A percentile compares a stretch with the other conserved stretches of the same genome.
These are phyloP conservation scores for Tarenaya hassleriana DNA, from an alignment of 345 rosid genomes.

Conservation along the genomic window DNA sequence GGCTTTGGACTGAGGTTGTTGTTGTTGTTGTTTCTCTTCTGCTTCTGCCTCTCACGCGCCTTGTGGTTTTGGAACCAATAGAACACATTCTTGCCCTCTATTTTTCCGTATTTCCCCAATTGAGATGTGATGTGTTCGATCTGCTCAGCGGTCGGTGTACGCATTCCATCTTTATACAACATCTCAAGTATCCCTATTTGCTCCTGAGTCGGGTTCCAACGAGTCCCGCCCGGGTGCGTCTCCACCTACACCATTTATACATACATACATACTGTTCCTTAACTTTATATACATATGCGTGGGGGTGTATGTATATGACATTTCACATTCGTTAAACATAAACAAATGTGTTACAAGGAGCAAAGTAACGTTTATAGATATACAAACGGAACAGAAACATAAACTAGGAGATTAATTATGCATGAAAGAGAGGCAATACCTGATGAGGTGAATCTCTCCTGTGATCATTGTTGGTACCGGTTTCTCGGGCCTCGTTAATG, in stretches of 20 bases:
- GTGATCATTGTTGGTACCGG: constrained; percentile 33
- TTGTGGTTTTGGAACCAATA: constrained; percentile 99
- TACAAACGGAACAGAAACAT: too few species aligned
- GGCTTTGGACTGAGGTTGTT: constrained; percentile 39
- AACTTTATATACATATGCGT: background rate
- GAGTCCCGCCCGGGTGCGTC: constrained; percentile 87
- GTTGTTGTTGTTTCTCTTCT: constrained; percentile 69
- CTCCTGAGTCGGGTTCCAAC: constrained; percentile 99
- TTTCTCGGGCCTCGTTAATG: constrained; percentile 65
- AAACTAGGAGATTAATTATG: background rate
- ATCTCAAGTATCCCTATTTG: constrained; percentile 91
- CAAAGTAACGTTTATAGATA: too few species aligned
- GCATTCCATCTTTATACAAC: constrained; percentile 80
- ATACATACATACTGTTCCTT: background rate
- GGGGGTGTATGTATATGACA: too few species aligned
- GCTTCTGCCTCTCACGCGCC: constrained; percentile 98
- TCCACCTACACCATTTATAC: constrained; percentile 46
- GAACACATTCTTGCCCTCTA: constrained; percentile 94
- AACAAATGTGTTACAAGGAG: too few species aligned
- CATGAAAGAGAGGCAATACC: constrained; percentile 26
- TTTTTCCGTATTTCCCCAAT: constrained; percentile 77
- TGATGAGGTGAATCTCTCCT: constrained; percentile 45
- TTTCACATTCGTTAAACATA: too few species aligned
- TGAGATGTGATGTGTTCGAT: constrained; percentile 85
- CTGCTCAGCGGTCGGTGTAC: constrained; percentile 92